Conservation (phyloP, 441 rosid species). For the Metrosideros polymorpha region DNA sequence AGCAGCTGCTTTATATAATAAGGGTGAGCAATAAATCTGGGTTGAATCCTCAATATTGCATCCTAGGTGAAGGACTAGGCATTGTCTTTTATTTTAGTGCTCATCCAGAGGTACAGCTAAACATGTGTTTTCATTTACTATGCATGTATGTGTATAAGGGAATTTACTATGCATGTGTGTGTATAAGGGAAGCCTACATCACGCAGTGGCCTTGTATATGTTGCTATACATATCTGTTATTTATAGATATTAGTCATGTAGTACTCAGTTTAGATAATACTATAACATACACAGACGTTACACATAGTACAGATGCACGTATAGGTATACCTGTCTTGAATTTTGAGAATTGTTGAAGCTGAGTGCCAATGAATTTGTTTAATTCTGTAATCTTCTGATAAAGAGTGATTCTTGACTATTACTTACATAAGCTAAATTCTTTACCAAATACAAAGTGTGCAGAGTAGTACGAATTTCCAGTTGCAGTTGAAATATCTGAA, state of each 20-base stretch:
- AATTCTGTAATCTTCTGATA: neutral
- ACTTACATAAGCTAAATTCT: neutral
- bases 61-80: neutral
- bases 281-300: neutral
- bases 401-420: neutral
- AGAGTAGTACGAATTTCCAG: neutral
- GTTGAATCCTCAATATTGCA: neutral
- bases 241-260: neutral
- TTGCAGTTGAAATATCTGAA: neutral
- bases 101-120: neutral
- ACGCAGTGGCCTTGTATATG: neutral
- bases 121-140: neutral
- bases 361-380: neutral
- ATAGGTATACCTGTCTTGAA: neutral
- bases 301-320: neutral
- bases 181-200: neutral
- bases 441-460: neutral
- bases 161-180: neutral
- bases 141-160: neutral
- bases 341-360: neutral
- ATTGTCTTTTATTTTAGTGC: neutral
- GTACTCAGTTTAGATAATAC: neutral
- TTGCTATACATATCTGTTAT: neutral
- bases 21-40: neutral
- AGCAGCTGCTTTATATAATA: neutral